Base-by-base conservation (phyloP, 2,329 filamentous ascomycete species). In the Botrytis tulipae region DNA sequence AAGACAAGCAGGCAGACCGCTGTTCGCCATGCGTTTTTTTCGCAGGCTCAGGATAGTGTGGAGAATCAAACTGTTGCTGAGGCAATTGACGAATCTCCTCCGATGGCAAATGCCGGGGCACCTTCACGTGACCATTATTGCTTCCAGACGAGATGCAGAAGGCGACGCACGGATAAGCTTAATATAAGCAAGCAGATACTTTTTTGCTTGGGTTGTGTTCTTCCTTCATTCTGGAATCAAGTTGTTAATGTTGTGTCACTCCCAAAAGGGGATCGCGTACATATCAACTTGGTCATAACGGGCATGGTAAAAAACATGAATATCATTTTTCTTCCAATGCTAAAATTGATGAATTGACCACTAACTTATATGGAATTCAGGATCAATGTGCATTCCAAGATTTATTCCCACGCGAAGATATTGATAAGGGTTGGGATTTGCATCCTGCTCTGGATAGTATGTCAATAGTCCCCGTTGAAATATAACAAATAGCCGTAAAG, bases 161-260 rank as follows among this genome's bases (percentile, higher is more conserved):
- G 54, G 62, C 62, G 63, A 25, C 32, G 54, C 63, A 73, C 42
- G 71, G 63, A 69, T 73, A 73, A 73, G 63, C 63, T 73, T 69
- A 73, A 73, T 61, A 61, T 73, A 72, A 72, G 70, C 61, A 72
- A 60, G 40, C 35, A 69, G 37, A 69, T 69, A 59, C 51, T 54
- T 67, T 73, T 63, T 29, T 20, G 37, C 59, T 66, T 48, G 37
- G 61, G 42, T 68, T 63, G 57, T 60, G 29, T 20, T 60, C n/a
- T 59, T 51, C 29, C 48, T 57, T 29, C 20, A 46, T 73, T 61
- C 51, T 32, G 40, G 62, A 61, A 73, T 69, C 63, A n/a, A 69
- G 54, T 65, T 44, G 32, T 35, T 61, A 37, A 61, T 68, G 67
- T 57, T 51, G 75, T 75, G 74, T 73, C 42, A 73, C 74, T 57